phyloP scores from a whole-genome alignment of 176 grass and related monocot species.

The Zizania latifolia region DNA sequence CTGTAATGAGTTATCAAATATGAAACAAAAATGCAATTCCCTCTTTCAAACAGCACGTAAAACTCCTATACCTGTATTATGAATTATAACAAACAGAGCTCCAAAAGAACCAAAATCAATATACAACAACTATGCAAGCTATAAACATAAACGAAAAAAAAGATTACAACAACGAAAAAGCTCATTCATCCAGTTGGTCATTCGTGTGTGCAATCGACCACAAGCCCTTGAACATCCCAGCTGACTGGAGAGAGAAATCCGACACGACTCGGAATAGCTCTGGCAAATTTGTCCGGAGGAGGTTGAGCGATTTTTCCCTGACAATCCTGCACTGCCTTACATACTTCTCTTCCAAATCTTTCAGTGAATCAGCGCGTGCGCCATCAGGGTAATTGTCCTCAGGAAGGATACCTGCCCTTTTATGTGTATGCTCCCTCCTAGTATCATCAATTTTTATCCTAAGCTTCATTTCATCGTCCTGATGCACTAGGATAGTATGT shows the following conservation, averaged over 20 bases:
- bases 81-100: conserved; percentile 18
- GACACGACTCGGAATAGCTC: conserved; percentile 43
- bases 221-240: conserved; percentile 50
- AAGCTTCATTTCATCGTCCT: conserved; percentile 59
- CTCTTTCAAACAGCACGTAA: neutral
- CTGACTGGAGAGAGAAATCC: conserved; percentile 49
- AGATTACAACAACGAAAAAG: neutral
- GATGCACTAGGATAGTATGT: conserved; percentile 51
- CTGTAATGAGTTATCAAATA: neutral
- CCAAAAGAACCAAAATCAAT: conserved; percentile 24
- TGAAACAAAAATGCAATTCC: neutral
- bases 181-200: conserved; percentile 44
- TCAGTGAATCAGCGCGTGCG: conserved; percentile 10
- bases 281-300: conserved; percentile 51
- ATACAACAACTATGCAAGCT: neutral
- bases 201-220: conserved; percentile 24
- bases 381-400: conserved; percentile 32
- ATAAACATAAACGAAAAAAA: conserved; percentile 6
- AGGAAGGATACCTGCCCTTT: conserved; percentile 19
- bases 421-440: conserved; percentile 40
- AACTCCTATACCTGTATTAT: neutral
- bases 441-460: conserved; percentile 38
- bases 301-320: conserved; percentile 73
- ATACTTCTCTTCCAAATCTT: conserved; percentile 39
- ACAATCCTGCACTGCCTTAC: conserved; percentile 47